phyloP scores from a whole-genome alignment of 2,329 filamentous ascomycete genomes.

The Lecanicillium sp. region DNA sequence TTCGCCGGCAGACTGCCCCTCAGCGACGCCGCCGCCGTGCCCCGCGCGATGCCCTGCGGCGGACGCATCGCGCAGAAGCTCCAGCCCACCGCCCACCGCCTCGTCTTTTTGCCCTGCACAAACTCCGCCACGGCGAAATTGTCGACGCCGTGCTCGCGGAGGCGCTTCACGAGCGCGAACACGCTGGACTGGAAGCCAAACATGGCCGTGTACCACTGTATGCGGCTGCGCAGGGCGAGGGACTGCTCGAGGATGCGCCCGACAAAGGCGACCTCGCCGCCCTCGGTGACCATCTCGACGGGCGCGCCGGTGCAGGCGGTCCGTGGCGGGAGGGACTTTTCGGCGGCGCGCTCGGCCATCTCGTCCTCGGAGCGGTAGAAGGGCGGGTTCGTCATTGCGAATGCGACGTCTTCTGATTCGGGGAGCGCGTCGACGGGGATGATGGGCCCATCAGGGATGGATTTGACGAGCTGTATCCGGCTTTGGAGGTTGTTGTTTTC shows the following conservation, averaged over 20 bases:
- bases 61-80: slow-evolving; percentile 68
- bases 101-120: slow-evolving; percentile 70
- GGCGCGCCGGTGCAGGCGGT: slow-evolving; percentile 71
- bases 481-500: slow-evolving; percentile 55
- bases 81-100: slow-evolving; percentile 85
- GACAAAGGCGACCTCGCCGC: slow-evolving; percentile 74
- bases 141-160: slow-evolving; percentile 50
- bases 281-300: slow-evolving; percentile 77
- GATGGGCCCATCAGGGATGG: slow-evolving; percentile 45
- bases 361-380: slow-evolving; percentile 78
- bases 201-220: slow-evolving; percentile 90
- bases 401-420: slow-evolving; percentile 53
- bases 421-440: slow-evolving; percentile 56
- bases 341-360: slow-evolving; percentile 55
- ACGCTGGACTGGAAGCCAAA: slow-evolving; percentile 73
- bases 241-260: slow-evolving; percentile 66
- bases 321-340: slow-evolving; percentile 62
- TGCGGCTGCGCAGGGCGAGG: slow-evolving; percentile 47
- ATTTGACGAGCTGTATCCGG: slow-evolving; percentile 59
- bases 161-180: slow-evolving; percentile 53
- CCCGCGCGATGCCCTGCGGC: slow-evolving; percentile 38
- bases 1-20: slow-evolving; percentile 39
- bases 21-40: slow-evolving; percentile 33
- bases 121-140: slow-evolving; percentile 84
- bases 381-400: slow-evolving; percentile 90